Conservation (phyloP, 2,329 filamentous ascomycete genomes). For the Clonostachys byssicola region DNA sequence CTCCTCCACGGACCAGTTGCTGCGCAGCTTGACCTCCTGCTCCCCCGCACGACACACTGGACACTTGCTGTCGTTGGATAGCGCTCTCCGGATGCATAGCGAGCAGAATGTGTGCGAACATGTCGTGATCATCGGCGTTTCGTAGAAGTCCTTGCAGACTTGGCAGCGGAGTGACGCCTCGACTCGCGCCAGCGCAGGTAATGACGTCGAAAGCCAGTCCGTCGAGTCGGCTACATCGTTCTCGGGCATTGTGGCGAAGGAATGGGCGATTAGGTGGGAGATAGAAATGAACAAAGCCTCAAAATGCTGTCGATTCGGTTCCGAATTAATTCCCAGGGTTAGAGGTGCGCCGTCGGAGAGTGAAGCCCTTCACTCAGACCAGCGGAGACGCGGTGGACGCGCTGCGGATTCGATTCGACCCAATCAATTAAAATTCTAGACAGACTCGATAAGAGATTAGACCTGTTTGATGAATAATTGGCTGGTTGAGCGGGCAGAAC, state of each 20-base stretch:
- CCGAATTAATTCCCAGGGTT: no score
- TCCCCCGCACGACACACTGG: constrained; percentile 76
- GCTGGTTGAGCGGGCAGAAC: no score
- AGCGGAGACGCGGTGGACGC: no score
- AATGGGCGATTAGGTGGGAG: no score
- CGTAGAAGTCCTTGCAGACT: constrained; percentile 97
- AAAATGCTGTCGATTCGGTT: no score
- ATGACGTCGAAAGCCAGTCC: constrained; percentile 73
- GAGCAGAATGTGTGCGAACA: constrained; percentile 98
- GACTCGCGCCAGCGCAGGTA: constrained; percentile 63
- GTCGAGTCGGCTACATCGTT: constrained; percentile 67
- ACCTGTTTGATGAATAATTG: no score
- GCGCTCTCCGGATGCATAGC: constrained; percentile 82
- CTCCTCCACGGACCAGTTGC: constrained; percentile 83
- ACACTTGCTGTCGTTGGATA: constrained; percentile 81
- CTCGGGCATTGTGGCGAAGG: constrained; percentile 16
- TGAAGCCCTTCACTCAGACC: no score
- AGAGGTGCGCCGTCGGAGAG: no score
- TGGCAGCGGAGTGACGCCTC: constrained; percentile 89
- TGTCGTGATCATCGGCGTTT: constrained; percentile 89
- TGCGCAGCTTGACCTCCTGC: constrained; percentile 79
- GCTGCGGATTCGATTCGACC: no score
- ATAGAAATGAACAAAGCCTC: no score
- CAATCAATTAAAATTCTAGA: no score
- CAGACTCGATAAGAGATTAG: no score